Evolutionary conservation across 2,329 filamentous ascomycete genomes (phyloP).

Genomic region (Neofusicoccum ribis): DNA sequence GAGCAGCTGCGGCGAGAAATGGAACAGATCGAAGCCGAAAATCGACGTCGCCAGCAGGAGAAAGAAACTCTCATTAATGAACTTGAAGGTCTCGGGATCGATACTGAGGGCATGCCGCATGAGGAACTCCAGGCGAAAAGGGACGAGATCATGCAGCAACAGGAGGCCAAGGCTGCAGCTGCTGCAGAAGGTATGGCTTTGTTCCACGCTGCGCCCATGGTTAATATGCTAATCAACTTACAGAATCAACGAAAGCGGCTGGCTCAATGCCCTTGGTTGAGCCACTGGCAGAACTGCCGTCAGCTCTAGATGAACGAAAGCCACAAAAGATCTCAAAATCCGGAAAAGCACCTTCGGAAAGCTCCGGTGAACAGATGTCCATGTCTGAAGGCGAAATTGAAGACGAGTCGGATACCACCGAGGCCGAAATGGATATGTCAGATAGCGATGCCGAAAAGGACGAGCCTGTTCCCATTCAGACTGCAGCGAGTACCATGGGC

Average conservation of each 20-base stretch:
- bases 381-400: conserved; percentile 12
- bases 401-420: conserved; percentile 14
- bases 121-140: conserved; percentile 47
- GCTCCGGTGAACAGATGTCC: conserved; percentile 3
- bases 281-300: not conserved
- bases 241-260: not conserved
- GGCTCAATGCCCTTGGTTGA: not conserved
- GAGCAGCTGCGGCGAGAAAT: conserved; percentile 48
- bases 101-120: conserved; percentile 49
- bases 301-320: not conserved
- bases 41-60: conserved; percentile 42
- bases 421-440: conserved; percentile 23
- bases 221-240: not conserved
- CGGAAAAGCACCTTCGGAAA: not conserved
- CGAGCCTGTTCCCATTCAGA: not conserved
- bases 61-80: conserved; percentile 49
- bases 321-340: too few relatives aligned
- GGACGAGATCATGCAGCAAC: conserved; percentile 37
- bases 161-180: conserved; percentile 5
- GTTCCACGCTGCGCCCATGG: not conserved
- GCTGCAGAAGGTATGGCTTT: not conserved
- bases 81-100: conserved; percentile 49
- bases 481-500: not conserved
- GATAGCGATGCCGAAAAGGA: conserved; percentile 19
- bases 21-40: conserved; percentile 40